phyloP scores from a whole-genome alignment of 371 early-diverging fungal genomes.

The Mortierella sp. region DNA sequence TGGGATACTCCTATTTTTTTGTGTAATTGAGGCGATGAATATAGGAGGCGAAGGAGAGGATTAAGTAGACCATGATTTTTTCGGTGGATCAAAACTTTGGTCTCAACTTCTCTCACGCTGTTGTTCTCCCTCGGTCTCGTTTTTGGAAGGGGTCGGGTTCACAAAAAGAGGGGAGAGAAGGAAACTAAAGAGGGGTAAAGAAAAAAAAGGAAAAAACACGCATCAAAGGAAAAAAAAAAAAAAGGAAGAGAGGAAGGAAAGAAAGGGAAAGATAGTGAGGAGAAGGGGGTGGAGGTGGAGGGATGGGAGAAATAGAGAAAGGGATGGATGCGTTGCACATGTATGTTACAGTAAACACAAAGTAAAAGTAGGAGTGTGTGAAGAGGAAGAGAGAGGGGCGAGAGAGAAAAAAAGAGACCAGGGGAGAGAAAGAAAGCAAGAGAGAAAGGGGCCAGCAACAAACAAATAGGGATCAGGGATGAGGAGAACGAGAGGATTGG shows the following conservation, averaged over 20 bases:
- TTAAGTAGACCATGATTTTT: not conserved
- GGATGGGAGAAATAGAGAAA: not conserved
- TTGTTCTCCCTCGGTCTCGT: too few species aligned
- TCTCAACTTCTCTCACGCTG: not conserved
- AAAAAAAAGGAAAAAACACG: not conserved
- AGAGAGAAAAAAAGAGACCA: not conserved
- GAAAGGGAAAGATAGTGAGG: not conserved
- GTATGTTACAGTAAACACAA: not conserved
- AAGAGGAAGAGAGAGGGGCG: not conserved
- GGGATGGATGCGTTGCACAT: slow-evolving; percentile 7
- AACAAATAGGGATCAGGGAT: not conserved
- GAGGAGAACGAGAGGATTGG: not conserved
- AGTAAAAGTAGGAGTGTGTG: not conserved
- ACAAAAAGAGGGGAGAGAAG: slow-evolving; percentile 1
- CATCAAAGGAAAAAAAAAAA: not conserved
- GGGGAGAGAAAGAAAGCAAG: not conserved
- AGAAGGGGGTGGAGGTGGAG: not conserved
- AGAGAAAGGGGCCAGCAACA: slow-evolving; percentile 14
- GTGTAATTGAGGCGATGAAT: not conserved
- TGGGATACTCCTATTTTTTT: not conserved
- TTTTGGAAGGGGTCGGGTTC: not conserved
- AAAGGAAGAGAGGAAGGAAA: not conserved
- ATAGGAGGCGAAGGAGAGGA: not conserved
- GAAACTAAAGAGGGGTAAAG: not conserved
- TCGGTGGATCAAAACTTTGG: not conserved